These are phyloP conservation scores for Acacia pycnantha DNA, from an alignment of 331 rosid species.

Conservation along the genomic window DNA sequence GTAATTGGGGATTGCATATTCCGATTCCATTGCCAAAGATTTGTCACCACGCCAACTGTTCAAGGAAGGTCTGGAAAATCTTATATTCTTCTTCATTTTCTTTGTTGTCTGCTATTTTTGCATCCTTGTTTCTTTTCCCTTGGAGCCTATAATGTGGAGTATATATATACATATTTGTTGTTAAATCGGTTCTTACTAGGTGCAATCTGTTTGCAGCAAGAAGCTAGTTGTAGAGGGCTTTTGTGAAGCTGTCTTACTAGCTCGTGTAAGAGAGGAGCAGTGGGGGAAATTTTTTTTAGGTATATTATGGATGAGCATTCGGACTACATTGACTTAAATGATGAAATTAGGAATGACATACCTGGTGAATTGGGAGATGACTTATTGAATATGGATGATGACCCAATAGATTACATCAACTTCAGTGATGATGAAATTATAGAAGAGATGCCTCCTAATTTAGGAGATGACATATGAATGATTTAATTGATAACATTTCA, in stretches of 20 bases:
- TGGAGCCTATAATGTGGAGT: neutral
- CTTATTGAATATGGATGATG: too few relatives aligned
- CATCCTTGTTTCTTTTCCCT: neutral
- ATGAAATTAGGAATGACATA: too few relatives aligned
- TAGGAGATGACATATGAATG: too few relatives aligned
- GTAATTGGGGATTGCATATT: constrained; percentile 41
- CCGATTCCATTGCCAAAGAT: constrained; percentile 49
- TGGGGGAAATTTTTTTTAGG: too few relatives aligned
- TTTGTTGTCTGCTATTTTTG: neutral
- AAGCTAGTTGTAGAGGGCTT: constrained; percentile 67
- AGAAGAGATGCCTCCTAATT: too few relatives aligned
- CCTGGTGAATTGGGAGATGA: too few relatives aligned
- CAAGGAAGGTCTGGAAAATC: constrained; percentile 67
- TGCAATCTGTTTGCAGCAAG: constrained; percentile 52
- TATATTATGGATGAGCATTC: too few relatives aligned
- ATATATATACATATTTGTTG: neutral
- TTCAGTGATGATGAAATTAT: too few relatives aligned
- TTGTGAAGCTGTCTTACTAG: constrained; percentile 68
- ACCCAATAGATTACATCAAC: too few relatives aligned
- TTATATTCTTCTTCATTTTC: neutral
- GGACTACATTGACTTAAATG: too few relatives aligned
- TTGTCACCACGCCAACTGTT: constrained; percentile 68
- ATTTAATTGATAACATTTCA: too few relatives aligned
- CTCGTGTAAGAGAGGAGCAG: constrained; percentile 65
- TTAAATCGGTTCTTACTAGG: constrained; percentile 24